phyloP scores from a whole-genome alignment of 495 filamentous ascomycete species.

The Xylaria venustula region DNA sequence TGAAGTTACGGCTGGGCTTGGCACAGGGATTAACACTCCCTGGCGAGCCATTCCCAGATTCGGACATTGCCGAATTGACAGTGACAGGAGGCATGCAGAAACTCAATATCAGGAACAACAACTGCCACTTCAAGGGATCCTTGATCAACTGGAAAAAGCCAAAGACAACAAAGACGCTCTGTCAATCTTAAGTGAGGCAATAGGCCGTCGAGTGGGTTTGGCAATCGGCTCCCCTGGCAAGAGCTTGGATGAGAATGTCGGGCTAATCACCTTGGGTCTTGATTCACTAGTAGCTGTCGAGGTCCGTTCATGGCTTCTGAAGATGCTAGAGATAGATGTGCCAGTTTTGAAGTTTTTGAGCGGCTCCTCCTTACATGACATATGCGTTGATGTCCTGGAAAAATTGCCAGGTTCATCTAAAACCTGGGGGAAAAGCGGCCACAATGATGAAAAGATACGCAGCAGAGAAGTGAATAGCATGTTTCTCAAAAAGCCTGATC shows the following conservation, averaged over 20 bases:
- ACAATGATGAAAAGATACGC: not conserved
- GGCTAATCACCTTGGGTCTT: conserved; percentile 15
- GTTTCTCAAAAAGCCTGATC: too few relatives aligned
- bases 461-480: too few relatives aligned
- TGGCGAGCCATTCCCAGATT: not conserved
- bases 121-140: not conserved
- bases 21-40: conserved; percentile 5
- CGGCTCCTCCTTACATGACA: conserved; percentile 7
- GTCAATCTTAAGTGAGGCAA: not conserved
- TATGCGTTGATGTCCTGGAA: not conserved
- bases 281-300: conserved; percentile 39
- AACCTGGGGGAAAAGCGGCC: too few relatives aligned
- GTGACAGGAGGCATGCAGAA: not conserved
- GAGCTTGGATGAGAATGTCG: not conserved
- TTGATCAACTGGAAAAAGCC: not conserved
- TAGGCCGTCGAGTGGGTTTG: not conserved
- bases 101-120: not conserved
- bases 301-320: conserved; percentile 32
- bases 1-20: conserved; percentile 24
- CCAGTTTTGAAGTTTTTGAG: conserved; percentile 20
- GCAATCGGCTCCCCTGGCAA: not conserved
- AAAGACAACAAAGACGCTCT: not conserved
- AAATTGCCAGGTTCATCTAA: not conserved
- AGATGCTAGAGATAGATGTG: conserved; percentile 21
- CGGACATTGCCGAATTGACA: not conserved